Conservation (phyloP, 169 alveolate genomes). For the Plasmodium fragile region DNA sequence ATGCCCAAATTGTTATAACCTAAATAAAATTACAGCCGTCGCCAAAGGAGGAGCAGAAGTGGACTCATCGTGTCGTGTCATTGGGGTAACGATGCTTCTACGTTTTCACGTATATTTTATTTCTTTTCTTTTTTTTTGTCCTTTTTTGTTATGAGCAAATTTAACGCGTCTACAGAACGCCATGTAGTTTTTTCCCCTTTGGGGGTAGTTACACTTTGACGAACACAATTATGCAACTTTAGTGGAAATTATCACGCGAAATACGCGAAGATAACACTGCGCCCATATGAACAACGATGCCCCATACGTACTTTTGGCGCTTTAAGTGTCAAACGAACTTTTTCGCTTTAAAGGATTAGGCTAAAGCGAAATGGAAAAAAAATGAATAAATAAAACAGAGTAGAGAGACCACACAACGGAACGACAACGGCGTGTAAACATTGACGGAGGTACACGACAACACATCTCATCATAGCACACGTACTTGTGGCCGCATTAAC, state of each 20-base stretch:
- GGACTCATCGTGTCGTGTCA: neutral
- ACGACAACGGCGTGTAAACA: neutral
- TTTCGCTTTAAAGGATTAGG: neutral
- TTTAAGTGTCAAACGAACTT: neutral
- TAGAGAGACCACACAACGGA: neutral
- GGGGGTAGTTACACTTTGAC: neutral
- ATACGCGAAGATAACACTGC: neutral
- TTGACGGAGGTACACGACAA: neutral
- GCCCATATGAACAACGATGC: slow-evolving; percentile 16
- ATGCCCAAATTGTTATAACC: slow-evolving; percentile 2
- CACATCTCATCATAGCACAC: neutral
- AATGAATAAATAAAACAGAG: neutral
- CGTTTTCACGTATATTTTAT: neutral
- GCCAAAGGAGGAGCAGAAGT: slow-evolving; percentile 1
- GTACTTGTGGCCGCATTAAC: neutral
- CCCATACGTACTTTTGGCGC: slow-evolving; percentile 7
- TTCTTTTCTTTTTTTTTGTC: neutral
- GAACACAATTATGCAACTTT: neutral
- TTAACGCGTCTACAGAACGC: neutral
- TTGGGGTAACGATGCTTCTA: neutral
- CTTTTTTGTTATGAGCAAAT: neutral
- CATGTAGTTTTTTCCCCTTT: neutral
- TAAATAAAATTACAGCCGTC: slow-evolving; percentile 34
- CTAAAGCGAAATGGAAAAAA: neutral
- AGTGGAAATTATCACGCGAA: neutral